Base-by-base conservation (phyloP, 352 stramenopile genomes). In the Phytopythium montanum region DNA sequence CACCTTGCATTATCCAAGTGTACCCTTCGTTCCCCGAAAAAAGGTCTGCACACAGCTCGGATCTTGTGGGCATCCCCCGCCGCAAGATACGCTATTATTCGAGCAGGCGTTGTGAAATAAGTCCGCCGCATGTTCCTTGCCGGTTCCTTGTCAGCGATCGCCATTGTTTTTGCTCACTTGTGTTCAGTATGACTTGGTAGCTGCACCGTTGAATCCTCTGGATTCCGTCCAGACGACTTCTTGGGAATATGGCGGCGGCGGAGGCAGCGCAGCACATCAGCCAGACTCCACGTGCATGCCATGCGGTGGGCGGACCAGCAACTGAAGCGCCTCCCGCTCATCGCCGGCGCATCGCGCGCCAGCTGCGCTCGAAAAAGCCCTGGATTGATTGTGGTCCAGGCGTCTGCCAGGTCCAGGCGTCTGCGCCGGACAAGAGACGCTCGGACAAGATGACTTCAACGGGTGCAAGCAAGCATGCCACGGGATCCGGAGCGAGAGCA, bases 291-390 rank as follows among this genome's bases (percentile, higher is more conserved):
- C n/a, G n/a, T n/a, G n/a, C n/a, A n/a, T n/a, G 9, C 49, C 29
- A 36, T 29, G 49, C 39, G 49, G 49, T 55, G 49, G 49, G 29
- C 49, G 49, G 49, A 55, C 49, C 49, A 55, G 49, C 49, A 39
- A 29, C 49, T 44, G 49, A 55, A 55, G 29, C 49, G n/a, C 10
- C 28, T 21, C 48, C 42, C 21, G 39, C 39, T 46, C 39, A 18
- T 9, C 42, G 21, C 21, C 21, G 21, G 42, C 7, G 42, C 42
- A n/a, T n/a, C n/a, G n/a, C 12, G 42, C 42, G 42, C 25, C 42
- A 21, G 28, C 42, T 50, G 42, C 42, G 12, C 39, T 23, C 39
- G 12, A 25, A 13, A n/a, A 46, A 25, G 39, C 39, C 25, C 39
- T 46, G 39, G 39, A 46, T 46, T 46, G 39, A 46, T 46, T 46